Percentiles rank a stretch among this genome's conserved stretches.
Evolutionary conservation across 2,329 filamentous ascomycete species (phyloP).

Genomic region (Fusarium xylarioides): DNA sequence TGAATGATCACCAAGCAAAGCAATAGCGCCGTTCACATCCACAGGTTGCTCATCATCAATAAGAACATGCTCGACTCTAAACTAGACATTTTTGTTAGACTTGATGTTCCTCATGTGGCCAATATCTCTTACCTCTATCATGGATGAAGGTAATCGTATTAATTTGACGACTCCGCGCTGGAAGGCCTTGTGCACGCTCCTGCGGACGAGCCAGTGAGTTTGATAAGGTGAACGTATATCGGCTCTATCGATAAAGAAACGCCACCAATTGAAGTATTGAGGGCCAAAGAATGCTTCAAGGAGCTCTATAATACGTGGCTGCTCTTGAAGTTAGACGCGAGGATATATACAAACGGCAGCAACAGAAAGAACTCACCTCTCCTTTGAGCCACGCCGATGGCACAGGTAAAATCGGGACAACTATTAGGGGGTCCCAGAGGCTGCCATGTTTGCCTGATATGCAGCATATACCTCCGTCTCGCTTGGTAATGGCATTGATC

Average conservation of each 20-base stretch:
- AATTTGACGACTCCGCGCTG: neutral
- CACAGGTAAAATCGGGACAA: neutral
- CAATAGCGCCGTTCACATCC: accelerated
- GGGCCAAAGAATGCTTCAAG: neutral
- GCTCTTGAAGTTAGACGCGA: accelerated
- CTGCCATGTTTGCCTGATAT: accelerated
- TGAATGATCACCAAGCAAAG: neutral
- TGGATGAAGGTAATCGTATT: neutral
- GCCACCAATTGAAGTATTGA: neutral
- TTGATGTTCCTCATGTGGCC: accelerated
- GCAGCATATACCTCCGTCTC: neutral
- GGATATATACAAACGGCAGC: too few species aligned
- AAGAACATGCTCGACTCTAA: neutral
- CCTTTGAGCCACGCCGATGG: neutral
- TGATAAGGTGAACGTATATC: neutral
- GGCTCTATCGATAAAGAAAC: neutral
- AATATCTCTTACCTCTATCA: neutral
- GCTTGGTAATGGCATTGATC: neutral
- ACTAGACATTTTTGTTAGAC: neutral
- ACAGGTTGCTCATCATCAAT: neutral
- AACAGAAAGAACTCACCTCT: neutral
- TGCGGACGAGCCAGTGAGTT: neutral
- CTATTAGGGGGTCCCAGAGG: neutral
- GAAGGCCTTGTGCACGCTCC: neutral
- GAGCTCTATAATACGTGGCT: neutral